phyloP scores from a whole-genome alignment of 164 flowering plant genomes.

The Nymphaea thermarum region DNA sequence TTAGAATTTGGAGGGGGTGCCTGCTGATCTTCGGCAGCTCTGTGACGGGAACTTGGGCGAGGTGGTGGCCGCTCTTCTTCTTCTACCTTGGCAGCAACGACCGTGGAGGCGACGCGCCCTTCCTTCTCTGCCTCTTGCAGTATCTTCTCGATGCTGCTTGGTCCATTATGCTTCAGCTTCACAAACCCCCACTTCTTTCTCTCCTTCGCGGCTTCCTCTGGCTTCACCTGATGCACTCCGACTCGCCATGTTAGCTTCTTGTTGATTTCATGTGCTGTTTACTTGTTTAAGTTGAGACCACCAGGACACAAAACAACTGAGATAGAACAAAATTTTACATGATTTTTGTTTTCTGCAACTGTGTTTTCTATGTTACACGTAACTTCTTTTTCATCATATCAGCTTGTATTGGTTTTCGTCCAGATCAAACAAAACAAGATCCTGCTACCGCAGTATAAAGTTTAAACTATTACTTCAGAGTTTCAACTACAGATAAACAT shows the following conservation, averaged over 20 bases:
- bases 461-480: no score
- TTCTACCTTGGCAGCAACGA: background rate
- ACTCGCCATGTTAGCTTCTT: background rate
- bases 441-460: no score
- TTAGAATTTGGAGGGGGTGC: constrained; percentile 11
- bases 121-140: constrained; percentile 82
- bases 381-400: background rate
- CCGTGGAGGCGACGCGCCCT: constrained; percentile 11
- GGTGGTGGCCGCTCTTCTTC: background rate
- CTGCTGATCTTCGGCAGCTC: background rate
- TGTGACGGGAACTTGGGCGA: background rate
- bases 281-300: no score
- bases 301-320: no score
- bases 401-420: no score
- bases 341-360: background rate
- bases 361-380: background rate
- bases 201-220: constrained; percentile 36
- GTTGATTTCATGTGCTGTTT: no score
- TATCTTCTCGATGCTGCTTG: constrained; percentile 87
- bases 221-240: constrained; percentile 31
- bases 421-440: no score
- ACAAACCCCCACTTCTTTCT: constrained; percentile 54
- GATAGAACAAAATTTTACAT: no score
- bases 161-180: constrained; percentile 44
- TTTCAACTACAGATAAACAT: no score